These are phyloP conservation scores for Xylaria sp. DNA, from an alignment of 2,329 filamentous ascomycete genomes.

Conservation along the genomic window DNA sequence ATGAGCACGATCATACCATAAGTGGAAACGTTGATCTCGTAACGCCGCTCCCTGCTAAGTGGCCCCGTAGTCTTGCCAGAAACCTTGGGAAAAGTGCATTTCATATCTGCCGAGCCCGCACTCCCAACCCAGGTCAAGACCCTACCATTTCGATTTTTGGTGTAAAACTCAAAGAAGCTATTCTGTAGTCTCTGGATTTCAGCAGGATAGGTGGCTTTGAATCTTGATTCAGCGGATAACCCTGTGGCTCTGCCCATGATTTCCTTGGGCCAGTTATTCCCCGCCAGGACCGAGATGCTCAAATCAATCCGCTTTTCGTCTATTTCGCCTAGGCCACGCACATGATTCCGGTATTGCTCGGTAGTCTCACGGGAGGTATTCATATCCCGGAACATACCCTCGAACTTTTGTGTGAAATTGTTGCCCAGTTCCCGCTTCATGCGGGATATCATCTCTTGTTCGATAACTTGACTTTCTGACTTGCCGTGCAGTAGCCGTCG, in stretches of 20 bases:
- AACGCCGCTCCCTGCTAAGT: constrained; percentile 73
- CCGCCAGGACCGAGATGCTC: constrained; percentile 85
- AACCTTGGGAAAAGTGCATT: constrained; percentile 78
- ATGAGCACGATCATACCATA: constrained; percentile 91
- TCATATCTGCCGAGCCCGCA: constrained; percentile 84
- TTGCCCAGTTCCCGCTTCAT: constrained; percentile 98
- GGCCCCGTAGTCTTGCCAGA: constrained; percentile 74
- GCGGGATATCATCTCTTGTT: constrained; percentile 93
- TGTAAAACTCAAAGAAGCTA: constrained; percentile 90
- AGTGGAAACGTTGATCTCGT: constrained; percentile 92
- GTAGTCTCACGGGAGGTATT: constrained; percentile 86
- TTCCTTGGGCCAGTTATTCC: constrained; percentile 94
- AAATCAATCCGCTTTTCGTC: constrained; percentile 77
- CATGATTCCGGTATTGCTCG: constrained; percentile 77
- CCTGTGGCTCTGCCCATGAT: constrained; percentile 75
- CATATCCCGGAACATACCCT: constrained; percentile 99
- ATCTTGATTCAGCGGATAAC: constrained; percentile 57
- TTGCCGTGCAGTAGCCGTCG: constrained; percentile 88
- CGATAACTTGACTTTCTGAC: constrained; percentile 89
- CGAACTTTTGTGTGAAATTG: constrained; percentile 90
- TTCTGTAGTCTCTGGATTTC: constrained; percentile 80
- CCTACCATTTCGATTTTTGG: constrained; percentile 86
- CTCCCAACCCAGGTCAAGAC: constrained; percentile 83
- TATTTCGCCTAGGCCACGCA: constrained; percentile 62
- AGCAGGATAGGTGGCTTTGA: constrained; percentile 76